Evolutionary conservation across 768 basidiomycete species (phyloP).

Genomic region (Russula foetens): DNA sequence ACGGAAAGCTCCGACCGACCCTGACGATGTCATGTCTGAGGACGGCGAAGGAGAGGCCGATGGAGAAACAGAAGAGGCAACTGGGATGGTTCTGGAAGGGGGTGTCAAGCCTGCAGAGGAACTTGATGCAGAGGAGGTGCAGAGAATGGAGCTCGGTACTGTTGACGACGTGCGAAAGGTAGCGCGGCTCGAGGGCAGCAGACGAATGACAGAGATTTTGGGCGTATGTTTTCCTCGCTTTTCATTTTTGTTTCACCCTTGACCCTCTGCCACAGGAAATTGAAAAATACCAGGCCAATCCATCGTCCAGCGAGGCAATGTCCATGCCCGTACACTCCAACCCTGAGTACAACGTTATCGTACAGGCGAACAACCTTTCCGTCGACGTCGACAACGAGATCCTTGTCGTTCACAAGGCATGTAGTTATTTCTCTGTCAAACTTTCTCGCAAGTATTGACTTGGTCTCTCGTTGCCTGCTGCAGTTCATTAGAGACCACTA

Average conservation of each 20-base stretch:
- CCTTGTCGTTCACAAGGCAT: constrained; percentile 88
- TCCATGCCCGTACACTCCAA: constrained; percentile 77
- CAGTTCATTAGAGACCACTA: constrained; percentile 99
- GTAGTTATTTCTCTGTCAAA: constrained; percentile 14
- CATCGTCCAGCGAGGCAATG: constrained; percentile 73
- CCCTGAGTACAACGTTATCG: constrained; percentile 93
- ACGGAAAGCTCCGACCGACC: constrained; percentile 49
- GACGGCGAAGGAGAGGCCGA: constrained; percentile 41
- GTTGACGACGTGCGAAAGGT: constrained; percentile 84
- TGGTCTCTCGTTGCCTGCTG: constrained; percentile 9
- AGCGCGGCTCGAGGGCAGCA: constrained; percentile 83
- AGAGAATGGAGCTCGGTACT: constrained; percentile 81
- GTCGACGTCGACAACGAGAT: constrained; percentile 99
- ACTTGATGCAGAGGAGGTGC: constrained; percentile 88
- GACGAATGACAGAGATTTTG: constrained; percentile 80
- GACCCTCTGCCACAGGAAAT: constrained; percentile 60
- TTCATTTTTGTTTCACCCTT: neutral
- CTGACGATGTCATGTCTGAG: constrained; percentile 51
- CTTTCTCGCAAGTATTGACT: constrained; percentile 19
- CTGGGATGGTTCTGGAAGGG: constrained; percentile 68
- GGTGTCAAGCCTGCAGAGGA: constrained; percentile 94
- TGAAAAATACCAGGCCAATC: constrained; percentile 73
- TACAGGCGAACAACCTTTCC: constrained; percentile 94
- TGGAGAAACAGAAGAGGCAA: constrained; percentile 33
- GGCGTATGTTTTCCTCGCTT: constrained; percentile 39